These are phyloP conservation scores for Trichoderma sp. DNA, from an alignment of 2,329 filamentous ascomycete genomes.

Conservation along the genomic window DNA sequence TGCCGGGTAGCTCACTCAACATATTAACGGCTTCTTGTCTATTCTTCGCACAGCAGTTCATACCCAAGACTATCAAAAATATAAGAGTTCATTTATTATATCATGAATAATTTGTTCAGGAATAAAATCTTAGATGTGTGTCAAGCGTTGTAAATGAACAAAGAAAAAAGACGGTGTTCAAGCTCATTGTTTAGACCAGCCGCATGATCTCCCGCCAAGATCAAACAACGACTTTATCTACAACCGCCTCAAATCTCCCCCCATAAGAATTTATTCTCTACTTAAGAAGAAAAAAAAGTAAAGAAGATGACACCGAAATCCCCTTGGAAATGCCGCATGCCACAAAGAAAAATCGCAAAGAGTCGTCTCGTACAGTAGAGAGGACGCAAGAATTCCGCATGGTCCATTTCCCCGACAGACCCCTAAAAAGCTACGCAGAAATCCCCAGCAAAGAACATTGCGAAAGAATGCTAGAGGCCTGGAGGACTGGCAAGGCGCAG, in stretches of 20 bases:
- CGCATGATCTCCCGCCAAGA: background rate
- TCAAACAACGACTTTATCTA: background rate
- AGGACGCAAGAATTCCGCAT: constrained; percentile 21
- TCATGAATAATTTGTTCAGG: background rate
- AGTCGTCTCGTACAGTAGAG: constrained; percentile 8
- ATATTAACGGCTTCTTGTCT: background rate
- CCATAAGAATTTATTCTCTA: background rate
- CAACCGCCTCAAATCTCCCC: background rate
- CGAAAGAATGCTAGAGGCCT: background rate
- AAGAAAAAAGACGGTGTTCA: background rate
- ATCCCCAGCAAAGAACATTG: constrained; percentile 28
- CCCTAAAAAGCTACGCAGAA: constrained; percentile 22
- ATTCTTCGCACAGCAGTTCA: background rate
- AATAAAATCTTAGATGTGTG: background rate
- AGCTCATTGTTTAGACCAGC: background rate
- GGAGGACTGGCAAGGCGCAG: background rate
- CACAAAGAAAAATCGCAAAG: background rate
- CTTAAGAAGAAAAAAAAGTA: background rate
- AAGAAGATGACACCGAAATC: background rate
- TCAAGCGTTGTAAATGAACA: background rate
- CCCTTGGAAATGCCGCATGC: background rate
- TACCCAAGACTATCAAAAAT: background rate
- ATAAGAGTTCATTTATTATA: background rate
- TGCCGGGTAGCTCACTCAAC: background rate
- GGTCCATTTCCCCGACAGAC: constrained; percentile 27